A percentile compares a stretch with the other conserved stretches of the same genome.
These are phyloP conservation scores for Tricholoma matsutake DNA, from an alignment of 768 basidiomycete genomes.

Conservation along the genomic window DNA sequence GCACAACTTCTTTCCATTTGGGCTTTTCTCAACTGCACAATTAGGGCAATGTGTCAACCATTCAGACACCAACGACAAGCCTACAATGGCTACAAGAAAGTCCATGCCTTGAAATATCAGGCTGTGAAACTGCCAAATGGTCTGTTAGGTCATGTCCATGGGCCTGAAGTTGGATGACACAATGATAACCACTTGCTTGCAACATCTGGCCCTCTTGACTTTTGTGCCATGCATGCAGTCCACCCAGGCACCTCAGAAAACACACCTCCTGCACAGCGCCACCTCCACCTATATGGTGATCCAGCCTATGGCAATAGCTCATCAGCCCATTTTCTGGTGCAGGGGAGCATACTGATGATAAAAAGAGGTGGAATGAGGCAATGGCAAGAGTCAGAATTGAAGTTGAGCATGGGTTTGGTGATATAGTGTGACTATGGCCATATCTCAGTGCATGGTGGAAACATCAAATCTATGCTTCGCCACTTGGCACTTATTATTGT, in stretches of 20 bases:
- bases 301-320: conserved; percentile 22
- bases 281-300: conserved; percentile 24
- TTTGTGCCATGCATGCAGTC: neutral
- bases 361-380: conserved; percentile 20
- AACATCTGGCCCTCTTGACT: neutral
- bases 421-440: conserved; percentile 16
- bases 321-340: conserved; percentile 19
- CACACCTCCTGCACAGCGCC: neutral
- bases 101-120: too few relatives aligned
- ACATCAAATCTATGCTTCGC: too few relatives aligned
- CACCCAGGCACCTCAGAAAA: neutral
- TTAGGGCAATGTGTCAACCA: too few relatives aligned
- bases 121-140: conserved; percentile 8
- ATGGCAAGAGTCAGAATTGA: too few relatives aligned
- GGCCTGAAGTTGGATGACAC: neutral
- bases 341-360: conserved; percentile 14
- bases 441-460: conserved; percentile 24
- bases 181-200: conserved; percentile 1
- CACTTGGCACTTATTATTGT: too few relatives aligned
- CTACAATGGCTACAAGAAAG: too few relatives aligned
- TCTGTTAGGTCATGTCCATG: neutral
- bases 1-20: neutral
- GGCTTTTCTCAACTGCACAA: too few relatives aligned
- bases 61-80: too few relatives aligned
- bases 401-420: conserved; percentile 28